Evolutionary conservation across 805 yeast genomes (phyloP).

Genomic region (Komagataella kurtzmanii): DNA sequence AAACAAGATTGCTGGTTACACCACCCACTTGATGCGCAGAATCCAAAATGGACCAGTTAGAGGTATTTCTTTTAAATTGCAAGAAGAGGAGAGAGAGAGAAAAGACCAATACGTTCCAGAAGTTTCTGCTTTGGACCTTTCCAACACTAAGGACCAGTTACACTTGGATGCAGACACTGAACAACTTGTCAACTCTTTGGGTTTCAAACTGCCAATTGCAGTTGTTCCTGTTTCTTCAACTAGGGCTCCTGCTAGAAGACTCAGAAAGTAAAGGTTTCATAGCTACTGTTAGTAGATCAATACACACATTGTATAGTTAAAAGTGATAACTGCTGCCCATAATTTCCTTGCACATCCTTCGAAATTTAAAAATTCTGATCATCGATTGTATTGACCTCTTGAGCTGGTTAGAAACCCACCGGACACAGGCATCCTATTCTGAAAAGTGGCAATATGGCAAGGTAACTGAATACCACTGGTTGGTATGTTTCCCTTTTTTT

Average conservation of each 20-base stretch:
- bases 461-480: too few species aligned
- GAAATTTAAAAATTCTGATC: too few species aligned
- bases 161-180: conserved; percentile 96
- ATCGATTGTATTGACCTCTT: too few species aligned
- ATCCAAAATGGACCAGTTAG: conserved; percentile 99
- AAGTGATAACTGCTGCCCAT: background rate
- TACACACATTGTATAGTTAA: background rate
- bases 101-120: conserved; percentile 99
- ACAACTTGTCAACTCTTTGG: conserved; percentile 86
- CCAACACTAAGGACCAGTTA: conserved; percentile 90
- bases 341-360: too few species aligned
- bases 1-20: conserved; percentile 99
- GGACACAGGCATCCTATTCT: too few species aligned
- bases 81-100: conserved; percentile 99
- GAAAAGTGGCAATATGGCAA: too few species aligned
- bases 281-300: background rate
- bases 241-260: conserved; percentile 80
- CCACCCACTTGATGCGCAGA: conserved; percentile 99
- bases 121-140: conserved; percentile 97
- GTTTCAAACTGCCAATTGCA: conserved; percentile 78
- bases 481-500: too few species aligned
- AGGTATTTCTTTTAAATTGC: conserved; percentile 99
- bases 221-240: conserved; percentile 81
- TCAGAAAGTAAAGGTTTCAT: conserved; percentile 57
- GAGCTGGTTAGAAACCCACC: too few species aligned